Base-by-base conservation (phyloP, 768 basidiomycete species). In the Boletus insuetus region DNA sequence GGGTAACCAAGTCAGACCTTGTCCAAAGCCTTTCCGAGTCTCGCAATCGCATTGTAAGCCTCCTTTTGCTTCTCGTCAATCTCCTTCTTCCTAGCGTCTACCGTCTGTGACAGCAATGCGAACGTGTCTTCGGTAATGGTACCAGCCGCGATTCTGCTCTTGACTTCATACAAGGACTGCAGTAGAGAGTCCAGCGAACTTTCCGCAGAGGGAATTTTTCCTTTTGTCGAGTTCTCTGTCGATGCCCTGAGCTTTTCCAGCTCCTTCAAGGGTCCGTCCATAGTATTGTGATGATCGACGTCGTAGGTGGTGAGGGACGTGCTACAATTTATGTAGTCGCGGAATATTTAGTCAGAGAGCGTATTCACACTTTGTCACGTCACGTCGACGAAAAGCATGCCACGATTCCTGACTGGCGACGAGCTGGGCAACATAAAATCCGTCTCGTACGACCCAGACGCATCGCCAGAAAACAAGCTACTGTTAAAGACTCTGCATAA, bases 41-140 rank as follows among this genome's bases (percentile, higher is more conserved):
- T 83, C 26, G 85, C 82, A 10, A 97, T 72, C 3, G 86, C 84
- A 19, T 79, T 82, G 63, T 95, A 91, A 34, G 93, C 79, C 61
- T 94, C 94, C 70, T 95, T 98, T 77, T 94, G 86, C 4, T 86
- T 80, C 35, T 94, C 91, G 54, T 92, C 91, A 1, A 94, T 77
- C 54, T 91, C 91, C 68, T 86, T 93, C 84, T 90, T 94, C 71
- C 73, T 83, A 0, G 75, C 69, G 46, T 91, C 89, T 3, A 91
- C 79, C 3, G 78, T 76, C 65, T 80, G 81, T 17, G 79, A 74
- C 11, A 91, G 73, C 9, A 77, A 66, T 32, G 69, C 72, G 13
- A 87, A 70, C 14, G 78, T 75, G 17, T 80, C 79, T 56, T 81
- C 76, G 16, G 80, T 74, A 24, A 77, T 73, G 41, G 75, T 72